These are phyloP conservation scores for Stachybotrys elegans DNA, from an alignment of 2,329 filamentous ascomycete genomes.

Conservation along the genomic window DNA sequence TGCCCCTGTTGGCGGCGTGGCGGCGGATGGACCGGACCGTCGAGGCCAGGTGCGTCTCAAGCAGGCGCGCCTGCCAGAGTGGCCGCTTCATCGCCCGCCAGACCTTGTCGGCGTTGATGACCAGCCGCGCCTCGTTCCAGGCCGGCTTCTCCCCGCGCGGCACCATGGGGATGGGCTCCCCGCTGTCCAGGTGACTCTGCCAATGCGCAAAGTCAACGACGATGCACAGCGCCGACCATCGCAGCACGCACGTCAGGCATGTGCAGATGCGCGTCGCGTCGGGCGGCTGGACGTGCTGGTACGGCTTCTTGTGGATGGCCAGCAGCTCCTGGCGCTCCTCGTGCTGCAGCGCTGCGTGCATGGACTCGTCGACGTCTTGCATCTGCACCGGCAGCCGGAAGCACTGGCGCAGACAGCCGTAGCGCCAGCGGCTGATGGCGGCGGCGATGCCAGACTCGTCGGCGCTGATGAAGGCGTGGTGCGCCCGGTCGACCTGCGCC, in stretches of 20 bases:
- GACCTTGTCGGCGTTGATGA: conserved; percentile 2
- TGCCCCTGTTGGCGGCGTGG: conserved; percentile 1
- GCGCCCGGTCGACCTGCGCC: conserved; percentile 2
- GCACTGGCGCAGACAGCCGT: not conserved
- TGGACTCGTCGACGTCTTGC: not conserved
- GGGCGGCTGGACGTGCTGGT: conserved; percentile 1
- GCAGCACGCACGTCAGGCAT: not conserved
- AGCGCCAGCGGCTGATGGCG: conserved; percentile 1
- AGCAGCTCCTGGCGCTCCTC: conserved; percentile 4
- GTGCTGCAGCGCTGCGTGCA: conserved; percentile 2
- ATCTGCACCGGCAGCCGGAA: conserved; percentile 1
- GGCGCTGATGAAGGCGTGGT: not conserved
- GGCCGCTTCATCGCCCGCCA: not conserved
- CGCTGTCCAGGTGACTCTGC: conserved; percentile 1
- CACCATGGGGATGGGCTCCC: conserved; percentile 1
- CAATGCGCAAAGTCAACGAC: conserved; percentile 2
- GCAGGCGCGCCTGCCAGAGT: not conserved
- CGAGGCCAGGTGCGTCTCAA: conserved; percentile 1
- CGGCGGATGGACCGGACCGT: conserved; percentile 2
- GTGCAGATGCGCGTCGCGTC: conserved; percentile 4
- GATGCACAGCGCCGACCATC: conserved; percentile 2
- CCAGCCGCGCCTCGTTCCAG: not conserved
- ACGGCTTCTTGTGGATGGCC: conserved; percentile 3
- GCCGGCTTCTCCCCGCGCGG: not conserved
- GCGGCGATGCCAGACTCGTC: not conserved